phyloP scores from a whole-genome alignment of 1,284 basidiomycete genomes.

The Malassezia dermatis region DNA sequence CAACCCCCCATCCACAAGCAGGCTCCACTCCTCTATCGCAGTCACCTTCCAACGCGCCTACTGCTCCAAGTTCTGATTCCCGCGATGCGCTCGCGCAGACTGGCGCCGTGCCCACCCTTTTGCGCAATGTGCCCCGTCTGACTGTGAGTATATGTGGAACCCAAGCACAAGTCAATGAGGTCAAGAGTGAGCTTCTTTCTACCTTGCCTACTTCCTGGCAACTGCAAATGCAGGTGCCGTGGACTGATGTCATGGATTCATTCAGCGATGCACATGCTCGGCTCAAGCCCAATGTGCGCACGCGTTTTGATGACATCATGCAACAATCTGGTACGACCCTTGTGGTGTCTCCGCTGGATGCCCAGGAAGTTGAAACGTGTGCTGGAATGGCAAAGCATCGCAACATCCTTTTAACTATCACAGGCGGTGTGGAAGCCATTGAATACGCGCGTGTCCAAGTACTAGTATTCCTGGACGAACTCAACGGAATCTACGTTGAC shows the following conservation, averaged over 20 bases:
- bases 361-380: constrained; percentile 34
- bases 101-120: neutral
- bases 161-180: constrained; percentile 83
- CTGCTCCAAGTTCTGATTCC: neutral
- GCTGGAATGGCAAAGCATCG: constrained; percentile 79
- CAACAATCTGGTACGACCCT: constrained; percentile 76
- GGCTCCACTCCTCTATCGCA: constrained; percentile 9
- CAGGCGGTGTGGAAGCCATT: constrained; percentile 73
- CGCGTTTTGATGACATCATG: constrained; percentile 81
- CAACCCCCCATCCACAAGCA: neutral
- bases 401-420: constrained; percentile 80
- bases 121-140: constrained; percentile 1
- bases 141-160: constrained; percentile 73
- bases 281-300: constrained; percentile 75
- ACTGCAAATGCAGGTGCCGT: constrained; percentile 73
- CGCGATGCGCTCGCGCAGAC: neutral
- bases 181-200: constrained; percentile 75
- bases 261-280: constrained; percentile 37
- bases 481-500: constrained; percentile 63
- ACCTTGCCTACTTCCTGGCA: constrained; percentile 78
- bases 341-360: constrained; percentile 55
- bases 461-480: constrained; percentile 83
- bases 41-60: neutral
- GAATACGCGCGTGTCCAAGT: constrained; percentile 80
- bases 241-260: constrained; percentile 67